Evolutionary conservation across 768 basidiomycete species (phyloP).

Genomic region (Mrakia hoshinonis): DNA sequence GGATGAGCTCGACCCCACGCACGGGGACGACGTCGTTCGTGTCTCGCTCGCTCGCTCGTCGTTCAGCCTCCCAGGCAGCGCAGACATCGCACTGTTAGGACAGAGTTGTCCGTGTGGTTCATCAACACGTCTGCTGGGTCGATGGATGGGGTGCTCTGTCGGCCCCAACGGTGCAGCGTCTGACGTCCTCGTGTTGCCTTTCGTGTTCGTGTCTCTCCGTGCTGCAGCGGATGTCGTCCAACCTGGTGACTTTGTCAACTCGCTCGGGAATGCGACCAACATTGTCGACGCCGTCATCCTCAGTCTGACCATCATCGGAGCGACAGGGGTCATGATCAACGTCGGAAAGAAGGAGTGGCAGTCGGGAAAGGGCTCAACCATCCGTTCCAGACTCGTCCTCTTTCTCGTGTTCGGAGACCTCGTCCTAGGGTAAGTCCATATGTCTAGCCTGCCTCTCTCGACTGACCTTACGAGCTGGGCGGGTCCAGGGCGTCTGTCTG

Average conservation of each 20-base stretch:
- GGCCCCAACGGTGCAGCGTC: background rate
- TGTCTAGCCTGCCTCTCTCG: background rate
- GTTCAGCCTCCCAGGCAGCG: too few relatives aligned
- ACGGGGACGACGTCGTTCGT: too few relatives aligned
- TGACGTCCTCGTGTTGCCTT: background rate
- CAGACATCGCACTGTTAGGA: too few relatives aligned
- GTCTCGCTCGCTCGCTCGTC: too few relatives aligned
- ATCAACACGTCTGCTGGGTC: too few relatives aligned
- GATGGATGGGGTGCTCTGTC: too few relatives aligned
- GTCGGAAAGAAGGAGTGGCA: conserved; percentile 22
- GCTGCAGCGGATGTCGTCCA: background rate
- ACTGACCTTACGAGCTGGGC: too few relatives aligned
- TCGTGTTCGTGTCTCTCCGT: background rate
- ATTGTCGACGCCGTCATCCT: conserved; percentile 22
- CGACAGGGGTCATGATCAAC: conserved; percentile 16
- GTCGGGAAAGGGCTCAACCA: conserved; percentile 25
- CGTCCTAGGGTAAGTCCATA: conserved; percentile 15
- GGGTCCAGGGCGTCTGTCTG: too few relatives aligned
- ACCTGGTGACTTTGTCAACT: conserved; percentile 3
- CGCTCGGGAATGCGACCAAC: conserved; percentile 25
- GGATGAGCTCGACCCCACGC: too few relatives aligned
- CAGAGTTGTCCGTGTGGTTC: too few relatives aligned
- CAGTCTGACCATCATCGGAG: conserved; percentile 24
- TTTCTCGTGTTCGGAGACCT: conserved; percentile 28
- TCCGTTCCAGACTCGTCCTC: conserved; percentile 25